phyloP scores from a whole-genome alignment of 768 basidiomycete species.

The Pleurotus cornucopiae region DNA sequence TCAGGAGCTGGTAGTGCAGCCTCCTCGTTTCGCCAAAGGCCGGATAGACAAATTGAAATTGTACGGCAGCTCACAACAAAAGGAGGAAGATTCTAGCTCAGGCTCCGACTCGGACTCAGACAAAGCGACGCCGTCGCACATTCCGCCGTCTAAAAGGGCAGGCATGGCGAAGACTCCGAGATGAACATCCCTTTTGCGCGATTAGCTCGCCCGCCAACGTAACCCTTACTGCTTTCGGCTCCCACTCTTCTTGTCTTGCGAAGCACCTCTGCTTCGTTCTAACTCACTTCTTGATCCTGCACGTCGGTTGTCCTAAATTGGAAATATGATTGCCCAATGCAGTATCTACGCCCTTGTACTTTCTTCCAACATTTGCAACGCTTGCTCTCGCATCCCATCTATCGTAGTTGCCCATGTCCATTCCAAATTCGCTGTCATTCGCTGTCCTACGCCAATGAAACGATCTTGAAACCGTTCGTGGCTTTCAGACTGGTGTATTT shows the following conservation, averaged over 20 bases:
- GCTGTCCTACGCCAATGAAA: background rate
- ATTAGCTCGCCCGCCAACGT: too few relatives aligned
- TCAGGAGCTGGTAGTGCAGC: slow-evolving; percentile 24
- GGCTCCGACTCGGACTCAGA: slow-evolving; percentile 32
- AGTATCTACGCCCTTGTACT: background rate
- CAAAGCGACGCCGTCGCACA: slow-evolving; percentile 44
- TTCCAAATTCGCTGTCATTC: background rate
- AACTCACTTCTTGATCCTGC: background rate
- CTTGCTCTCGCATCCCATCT: background rate
- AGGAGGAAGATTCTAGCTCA: slow-evolving; percentile 34
- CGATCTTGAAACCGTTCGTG: background rate
- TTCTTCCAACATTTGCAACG: background rate
- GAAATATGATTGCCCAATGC: slow-evolving; percentile 1
- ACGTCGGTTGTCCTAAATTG: background rate
- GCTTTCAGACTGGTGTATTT: background rate
- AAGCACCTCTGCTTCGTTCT: background rate
- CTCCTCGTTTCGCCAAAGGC: slow-evolving; percentile 21
- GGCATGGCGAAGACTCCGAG: slow-evolving; percentile 21
- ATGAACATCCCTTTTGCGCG: too few relatives aligned
- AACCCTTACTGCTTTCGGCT: too few relatives aligned
- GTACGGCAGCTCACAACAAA: slow-evolving; percentile 27
- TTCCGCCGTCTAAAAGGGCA: slow-evolving; percentile 55
- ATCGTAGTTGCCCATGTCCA: slow-evolving; percentile 5
- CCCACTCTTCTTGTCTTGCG: background rate
- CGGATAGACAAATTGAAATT: slow-evolving; percentile 28